Evolutionary conservation across 495 filamentous ascomycete species (phyloP).

Genomic region (Talaromyces adpressus): DNA sequence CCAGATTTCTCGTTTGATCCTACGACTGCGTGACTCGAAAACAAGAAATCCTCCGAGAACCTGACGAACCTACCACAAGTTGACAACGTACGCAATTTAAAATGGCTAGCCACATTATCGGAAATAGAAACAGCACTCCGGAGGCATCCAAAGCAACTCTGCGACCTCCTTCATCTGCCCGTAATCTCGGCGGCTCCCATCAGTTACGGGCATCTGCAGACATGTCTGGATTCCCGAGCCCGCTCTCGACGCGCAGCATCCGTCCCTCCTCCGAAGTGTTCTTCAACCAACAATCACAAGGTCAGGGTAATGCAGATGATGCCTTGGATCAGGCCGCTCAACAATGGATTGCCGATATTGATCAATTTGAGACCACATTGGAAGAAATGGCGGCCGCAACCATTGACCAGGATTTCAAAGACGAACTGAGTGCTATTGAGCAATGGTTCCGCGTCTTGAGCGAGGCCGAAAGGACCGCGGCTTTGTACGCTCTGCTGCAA

Average conservation of each 20-base stretch:
- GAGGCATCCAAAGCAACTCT: slow-evolving; percentile 82
- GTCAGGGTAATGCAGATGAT: slow-evolving; percentile 68
- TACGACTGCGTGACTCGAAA: slow-evolving; percentile 24
- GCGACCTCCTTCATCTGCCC: slow-evolving; percentile 81
- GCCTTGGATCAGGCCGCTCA: slow-evolving; percentile 87
- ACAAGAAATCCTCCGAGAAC: background rate
- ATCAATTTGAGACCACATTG: slow-evolving; percentile 93
- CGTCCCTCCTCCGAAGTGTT: slow-evolving; percentile 91
- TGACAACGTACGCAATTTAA: slow-evolving; percentile 3
- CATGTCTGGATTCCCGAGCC: slow-evolving; percentile 81
- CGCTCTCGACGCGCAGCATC: slow-evolving; percentile 70
- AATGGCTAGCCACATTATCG: slow-evolving; percentile 58
- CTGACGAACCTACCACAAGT: background rate
- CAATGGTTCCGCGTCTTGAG: slow-evolving; percentile 98
- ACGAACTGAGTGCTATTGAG: slow-evolving; percentile 96
- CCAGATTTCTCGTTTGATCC: slow-evolving; percentile 7
- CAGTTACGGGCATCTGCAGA: slow-evolving; percentile 93
- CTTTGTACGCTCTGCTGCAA: slow-evolving; percentile 89
- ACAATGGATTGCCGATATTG: slow-evolving; percentile 98
- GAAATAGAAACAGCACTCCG: slow-evolving; percentile 96
- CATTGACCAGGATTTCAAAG: slow-evolving; percentile 98
- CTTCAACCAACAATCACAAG: slow-evolving; percentile 64
- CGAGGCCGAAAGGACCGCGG: slow-evolving; percentile 92
- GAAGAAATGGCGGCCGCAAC: slow-evolving; percentile 99
- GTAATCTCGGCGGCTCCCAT: slow-evolving; percentile 71